Percentiles rank a stretch among this genome's conserved stretches.
Conservation (phyloP, 768 basidiomycete genomes). For the Suillus americanus region DNA sequence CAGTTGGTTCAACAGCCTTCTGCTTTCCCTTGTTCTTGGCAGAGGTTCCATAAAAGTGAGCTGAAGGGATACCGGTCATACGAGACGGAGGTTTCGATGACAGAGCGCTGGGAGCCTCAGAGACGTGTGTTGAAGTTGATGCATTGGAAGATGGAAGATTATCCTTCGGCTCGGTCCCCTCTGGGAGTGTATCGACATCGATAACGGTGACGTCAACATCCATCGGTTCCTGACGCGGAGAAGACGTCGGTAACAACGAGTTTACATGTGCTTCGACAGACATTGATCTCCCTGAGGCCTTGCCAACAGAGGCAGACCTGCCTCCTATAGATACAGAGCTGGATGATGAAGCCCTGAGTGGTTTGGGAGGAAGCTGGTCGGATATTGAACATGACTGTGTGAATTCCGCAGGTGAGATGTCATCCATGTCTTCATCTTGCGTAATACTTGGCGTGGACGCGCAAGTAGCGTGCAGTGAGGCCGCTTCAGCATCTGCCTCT, state of each 20-base stretch:
- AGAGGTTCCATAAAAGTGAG: constrained; percentile 24
- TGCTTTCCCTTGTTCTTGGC: constrained; percentile 4
- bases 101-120: constrained; percentile 1
- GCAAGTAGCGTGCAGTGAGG: constrained; percentile 18
- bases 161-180: background rate
- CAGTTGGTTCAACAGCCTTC: background rate
- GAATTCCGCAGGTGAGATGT: constrained; percentile 7
- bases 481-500: constrained; percentile 16
- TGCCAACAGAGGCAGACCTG: background rate
- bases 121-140: background rate
- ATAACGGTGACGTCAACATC: constrained; percentile 20
- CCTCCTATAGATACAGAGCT: background rate
- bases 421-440: constrained; percentile 16
- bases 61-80: constrained; percentile 15
- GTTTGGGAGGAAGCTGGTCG: constrained; percentile 5
- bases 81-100: constrained; percentile 9
- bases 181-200: background rate
- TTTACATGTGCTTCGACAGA: background rate
- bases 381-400: constrained; percentile 20
- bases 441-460: constrained; percentile 21
- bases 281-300: background rate
- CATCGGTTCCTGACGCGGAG: constrained; percentile 18
- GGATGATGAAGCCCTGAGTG: constrained; percentile 9
- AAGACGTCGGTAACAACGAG: constrained; percentile 12
- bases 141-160: background rate